A percentile compares a stretch with the other conserved stretches of the same genome.
Conservation (phyloP, 164 flowering plant species). For the Stephania yunnanensis region DNA sequence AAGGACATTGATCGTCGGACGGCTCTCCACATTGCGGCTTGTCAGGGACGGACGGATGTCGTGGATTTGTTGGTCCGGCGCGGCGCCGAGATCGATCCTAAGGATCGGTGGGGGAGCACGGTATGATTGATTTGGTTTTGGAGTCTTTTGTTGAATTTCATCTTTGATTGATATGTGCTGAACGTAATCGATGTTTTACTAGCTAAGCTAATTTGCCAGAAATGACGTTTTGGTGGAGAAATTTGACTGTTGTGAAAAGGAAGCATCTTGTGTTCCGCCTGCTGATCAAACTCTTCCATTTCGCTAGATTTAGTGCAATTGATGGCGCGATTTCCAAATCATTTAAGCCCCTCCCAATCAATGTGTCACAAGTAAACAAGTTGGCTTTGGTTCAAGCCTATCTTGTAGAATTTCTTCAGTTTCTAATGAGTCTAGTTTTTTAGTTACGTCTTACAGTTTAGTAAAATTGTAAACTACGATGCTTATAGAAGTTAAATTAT, state of each 20-base stretch:
- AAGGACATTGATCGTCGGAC: constrained; percentile 68
- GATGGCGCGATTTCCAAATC: too few species aligned
- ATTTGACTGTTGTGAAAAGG: neutral
- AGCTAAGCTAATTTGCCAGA: neutral
- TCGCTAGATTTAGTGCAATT: too few species aligned
- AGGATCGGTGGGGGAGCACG: constrained; percentile 95
- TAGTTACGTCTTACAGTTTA: too few species aligned
- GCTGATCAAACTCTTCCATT: too few species aligned
- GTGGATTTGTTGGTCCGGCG: constrained; percentile 42
- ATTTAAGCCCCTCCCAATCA: too few species aligned
- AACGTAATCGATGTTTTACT: neutral
- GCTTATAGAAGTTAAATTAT: too few species aligned
- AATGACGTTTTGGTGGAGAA: neutral
- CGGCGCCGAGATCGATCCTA: constrained; percentile 56
- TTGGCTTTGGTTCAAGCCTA: too few species aligned
- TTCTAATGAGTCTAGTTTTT: too few species aligned
- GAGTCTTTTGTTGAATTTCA: neutral
- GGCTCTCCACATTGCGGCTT: constrained; percentile 78
- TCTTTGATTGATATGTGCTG: neutral
- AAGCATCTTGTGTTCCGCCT: too few species aligned
- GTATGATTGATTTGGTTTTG: constrained; percentile 26
- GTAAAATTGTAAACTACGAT: too few species aligned
- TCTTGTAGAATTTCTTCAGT: too few species aligned
- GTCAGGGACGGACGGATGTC: constrained; percentile 67
- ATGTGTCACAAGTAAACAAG: too few species aligned